These are phyloP conservation scores for Miscanthus lutarioriparius DNA, from an alignment of 176 grass and related monocot genomes.

Conservation along the genomic window DNA sequence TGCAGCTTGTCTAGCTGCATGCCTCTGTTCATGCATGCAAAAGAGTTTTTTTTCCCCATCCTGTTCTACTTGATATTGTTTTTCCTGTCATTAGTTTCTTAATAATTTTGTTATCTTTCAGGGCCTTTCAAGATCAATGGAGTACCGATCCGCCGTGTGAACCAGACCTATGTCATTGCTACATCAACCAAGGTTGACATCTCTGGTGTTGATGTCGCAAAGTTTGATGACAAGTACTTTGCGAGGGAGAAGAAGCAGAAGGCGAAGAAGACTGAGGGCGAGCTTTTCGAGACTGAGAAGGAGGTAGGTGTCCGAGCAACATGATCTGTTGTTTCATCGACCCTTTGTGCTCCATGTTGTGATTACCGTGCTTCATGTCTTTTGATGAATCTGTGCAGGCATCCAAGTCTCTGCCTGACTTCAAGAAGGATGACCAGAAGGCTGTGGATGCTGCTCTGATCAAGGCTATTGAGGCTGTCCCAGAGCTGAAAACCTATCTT, in stretches of 20 bases:
- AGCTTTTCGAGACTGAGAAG: constrained; percentile 91
- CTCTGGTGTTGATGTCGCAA: constrained; percentile 61
- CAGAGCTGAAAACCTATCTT: constrained; percentile 79
- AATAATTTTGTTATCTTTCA: constrained; percentile 12
- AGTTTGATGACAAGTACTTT: constrained; percentile 92
- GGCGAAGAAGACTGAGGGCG: constrained; percentile 72
- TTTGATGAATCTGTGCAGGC: constrained; percentile 36
- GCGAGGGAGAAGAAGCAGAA: constrained; percentile 75
- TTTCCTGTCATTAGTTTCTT: background rate
- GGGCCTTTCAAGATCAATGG: constrained; percentile 98
- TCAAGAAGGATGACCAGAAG: constrained; percentile 97
- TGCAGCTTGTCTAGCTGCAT: background rate
- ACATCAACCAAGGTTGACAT: constrained; percentile 96
- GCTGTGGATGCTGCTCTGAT: constrained; percentile 63
- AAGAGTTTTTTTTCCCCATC: background rate
- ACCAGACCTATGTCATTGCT: constrained; percentile 85
- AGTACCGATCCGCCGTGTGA: constrained; percentile 86
- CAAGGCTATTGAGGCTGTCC: constrained; percentile 69
- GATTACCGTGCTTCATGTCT: background rate
- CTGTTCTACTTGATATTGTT: background rate
- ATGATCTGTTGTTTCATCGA: background rate
- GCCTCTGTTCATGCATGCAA: background rate
- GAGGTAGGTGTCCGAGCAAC: constrained; percentile 31
- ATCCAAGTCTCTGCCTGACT: constrained; percentile 52
- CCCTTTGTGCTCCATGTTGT: background rate